These are phyloP conservation scores for Chenopodium suecicum DNA, from an alignment of 148 eudicot species.

Conservation along the genomic window DNA sequence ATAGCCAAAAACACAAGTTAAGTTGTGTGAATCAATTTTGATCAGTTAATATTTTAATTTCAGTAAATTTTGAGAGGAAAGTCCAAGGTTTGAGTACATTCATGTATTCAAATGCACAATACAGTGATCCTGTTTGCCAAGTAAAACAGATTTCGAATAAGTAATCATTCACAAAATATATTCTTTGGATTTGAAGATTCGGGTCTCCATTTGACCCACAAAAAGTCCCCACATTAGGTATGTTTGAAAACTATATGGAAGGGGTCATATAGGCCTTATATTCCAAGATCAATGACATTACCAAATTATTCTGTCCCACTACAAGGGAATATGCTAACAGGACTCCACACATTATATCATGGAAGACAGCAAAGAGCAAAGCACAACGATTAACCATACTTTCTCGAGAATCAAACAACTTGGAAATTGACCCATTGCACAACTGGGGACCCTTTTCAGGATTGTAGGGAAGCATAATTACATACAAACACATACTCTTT, in stretches of 20 bases:
- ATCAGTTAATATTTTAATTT: neutral
- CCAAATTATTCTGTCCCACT: conserved; percentile 5
- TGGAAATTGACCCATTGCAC: conserved; percentile 4
- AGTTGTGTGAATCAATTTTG: neutral
- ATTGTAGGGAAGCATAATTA: neutral
- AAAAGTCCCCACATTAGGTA: neutral
- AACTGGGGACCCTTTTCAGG: neutral
- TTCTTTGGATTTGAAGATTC: neutral
- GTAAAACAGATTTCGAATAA: neutral
- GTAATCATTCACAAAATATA: neutral
- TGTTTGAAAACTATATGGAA: neutral
- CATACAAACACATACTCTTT: neutral
- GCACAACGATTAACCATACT: neutral
- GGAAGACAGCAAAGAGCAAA: neutral
- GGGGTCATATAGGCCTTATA: neutral
- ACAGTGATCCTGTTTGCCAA: neutral
- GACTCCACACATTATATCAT: neutral
- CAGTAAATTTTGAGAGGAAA: neutral
- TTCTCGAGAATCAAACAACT: neutral
- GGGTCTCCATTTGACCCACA: neutral
- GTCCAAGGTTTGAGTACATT: no score
- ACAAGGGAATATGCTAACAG: neutral
- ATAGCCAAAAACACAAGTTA: neutral
- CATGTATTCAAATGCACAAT: no score
- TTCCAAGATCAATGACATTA: neutral